phyloP scores from a whole-genome alignment of 2,329 filamentous ascomycete species.

The Neonectria neomacrospora region DNA sequence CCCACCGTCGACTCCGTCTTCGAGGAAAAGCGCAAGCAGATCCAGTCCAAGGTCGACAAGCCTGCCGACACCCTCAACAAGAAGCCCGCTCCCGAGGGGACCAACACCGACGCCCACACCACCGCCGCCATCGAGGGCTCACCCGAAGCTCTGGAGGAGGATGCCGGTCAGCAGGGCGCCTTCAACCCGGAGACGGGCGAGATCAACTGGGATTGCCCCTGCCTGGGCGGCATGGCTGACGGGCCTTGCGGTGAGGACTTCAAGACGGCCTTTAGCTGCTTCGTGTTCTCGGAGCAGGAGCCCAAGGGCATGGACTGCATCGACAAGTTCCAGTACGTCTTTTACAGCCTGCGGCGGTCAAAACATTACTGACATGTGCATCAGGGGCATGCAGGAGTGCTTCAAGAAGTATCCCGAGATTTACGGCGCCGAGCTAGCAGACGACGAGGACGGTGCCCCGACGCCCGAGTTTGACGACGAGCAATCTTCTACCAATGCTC shows the following conservation, averaged over 20 bases:
- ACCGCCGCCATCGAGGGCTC: conserved; percentile 49
- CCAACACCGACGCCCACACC: conserved; percentile 43
- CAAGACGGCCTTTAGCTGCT: conserved; percentile 96
- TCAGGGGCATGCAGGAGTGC: conserved; percentile 95
- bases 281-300: conserved; percentile 93
- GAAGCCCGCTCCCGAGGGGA: conserved; percentile 38
- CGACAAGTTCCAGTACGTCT: conserved; percentile 91
- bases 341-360: background rate
- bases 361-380: conserved; percentile 41
- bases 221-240: conserved; percentile 95
- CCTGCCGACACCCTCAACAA: conserved; percentile 39
- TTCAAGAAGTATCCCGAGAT: conserved; percentile 93
- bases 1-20: conserved; percentile 75
- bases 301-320: conserved; percentile 98
- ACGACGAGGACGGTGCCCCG: conserved; percentile 68
- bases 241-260: conserved; percentile 97
- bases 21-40: conserved; percentile 68
- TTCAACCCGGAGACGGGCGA: conserved; percentile 99
- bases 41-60: conserved; percentile 47
- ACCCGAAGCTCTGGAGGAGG: conserved; percentile 74
- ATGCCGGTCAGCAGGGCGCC: conserved; percentile 87
- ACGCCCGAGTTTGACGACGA: conserved; percentile 45
- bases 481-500: conserved; percentile 35
- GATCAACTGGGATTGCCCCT: conserved; percentile 99
- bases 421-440: conserved; percentile 88